Evolutionary conservation across 345 rosid species (phyloP).

Genomic region (Gossypium herbaceum): DNA sequence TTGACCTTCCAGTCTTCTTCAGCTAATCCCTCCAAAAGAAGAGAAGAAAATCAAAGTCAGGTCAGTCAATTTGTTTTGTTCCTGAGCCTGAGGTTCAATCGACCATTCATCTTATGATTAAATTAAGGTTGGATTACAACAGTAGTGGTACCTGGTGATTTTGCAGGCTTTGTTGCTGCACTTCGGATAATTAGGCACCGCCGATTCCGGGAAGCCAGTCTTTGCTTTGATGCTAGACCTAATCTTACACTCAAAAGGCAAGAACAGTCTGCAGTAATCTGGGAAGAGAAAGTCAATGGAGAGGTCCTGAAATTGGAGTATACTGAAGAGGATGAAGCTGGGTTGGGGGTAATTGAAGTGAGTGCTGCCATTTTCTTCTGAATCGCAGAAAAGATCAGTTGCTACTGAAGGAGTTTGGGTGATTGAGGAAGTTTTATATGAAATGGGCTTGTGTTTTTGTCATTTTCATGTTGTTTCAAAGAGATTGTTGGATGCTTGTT

Average conservation of each 20-base stretch:
- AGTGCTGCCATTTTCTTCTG: conserved; percentile 47
- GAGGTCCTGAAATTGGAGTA: conserved; percentile 35
- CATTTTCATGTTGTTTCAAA: conserved; percentile 1
- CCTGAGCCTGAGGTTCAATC: not conserved
- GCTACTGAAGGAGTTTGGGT: not conserved
- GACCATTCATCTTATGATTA: not conserved
- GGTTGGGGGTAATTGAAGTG: conserved; percentile 41
- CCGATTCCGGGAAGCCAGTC: conserved; percentile 18
- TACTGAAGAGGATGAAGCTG: conserved; percentile 32
- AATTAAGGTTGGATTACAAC: conserved; percentile 9
- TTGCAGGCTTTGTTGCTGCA: conserved; percentile 78
- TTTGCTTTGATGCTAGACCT: conserved; percentile 16
- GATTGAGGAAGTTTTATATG: not conserved
- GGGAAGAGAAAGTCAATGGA: conserved; percentile 31
- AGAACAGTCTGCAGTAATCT: conserved; percentile 19
- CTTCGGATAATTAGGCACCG: conserved; percentile 38
- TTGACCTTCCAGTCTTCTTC: conserved; percentile 94
- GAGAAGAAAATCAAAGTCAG: conserved; percentile 18
- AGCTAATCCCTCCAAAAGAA: conserved; percentile 58
- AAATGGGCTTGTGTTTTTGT: conserved; percentile 12
- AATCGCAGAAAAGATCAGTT: not conserved
- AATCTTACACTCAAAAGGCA: conserved; percentile 22
- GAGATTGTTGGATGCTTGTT: not conserved
- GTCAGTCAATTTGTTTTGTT: not conserved
- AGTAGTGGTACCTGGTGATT: conserved; percentile 67